Percentiles rank a stretch among this genome's conserved stretches.
Evolutionary conservation across 2,329 filamentous ascomycete genomes (phyloP).

Genomic region (Lojkania enalia): DNA sequence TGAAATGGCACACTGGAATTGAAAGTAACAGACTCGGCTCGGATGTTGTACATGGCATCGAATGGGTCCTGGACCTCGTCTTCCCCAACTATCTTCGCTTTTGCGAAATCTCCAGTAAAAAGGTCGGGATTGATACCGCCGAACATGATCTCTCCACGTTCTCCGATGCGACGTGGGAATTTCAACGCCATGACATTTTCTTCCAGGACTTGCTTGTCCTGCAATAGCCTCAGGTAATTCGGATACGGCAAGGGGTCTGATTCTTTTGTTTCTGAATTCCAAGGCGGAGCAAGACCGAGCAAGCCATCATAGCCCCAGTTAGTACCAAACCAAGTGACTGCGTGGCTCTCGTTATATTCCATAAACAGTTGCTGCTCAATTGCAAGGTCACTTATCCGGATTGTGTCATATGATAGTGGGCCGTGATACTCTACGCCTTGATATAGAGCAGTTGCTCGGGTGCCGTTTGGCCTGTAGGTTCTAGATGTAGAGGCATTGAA

Average conservation of each 20-base stretch:
- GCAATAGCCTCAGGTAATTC: background rate
- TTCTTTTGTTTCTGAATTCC: background rate
- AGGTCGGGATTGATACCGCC: slow-evolving; percentile 3
- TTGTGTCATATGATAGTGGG: background rate
- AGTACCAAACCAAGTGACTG: background rate
- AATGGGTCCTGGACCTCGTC: background rate
- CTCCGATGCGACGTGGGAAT: background rate
- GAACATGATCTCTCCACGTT: slow-evolving; percentile 5
- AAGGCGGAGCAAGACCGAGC: slow-evolving; percentile 6
- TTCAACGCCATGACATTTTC: slow-evolving; percentile 1
- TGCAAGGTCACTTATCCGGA: background rate
- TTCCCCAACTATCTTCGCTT: background rate
- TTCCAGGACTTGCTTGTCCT: background rate
- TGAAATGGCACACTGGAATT: background rate
- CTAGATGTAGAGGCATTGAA: slow-evolving; percentile 1
- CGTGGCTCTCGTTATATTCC: background rate
- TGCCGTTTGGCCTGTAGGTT: slow-evolving; percentile 1
- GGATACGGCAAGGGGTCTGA: background rate
- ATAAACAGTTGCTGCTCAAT: slow-evolving; percentile 2
- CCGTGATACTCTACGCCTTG: background rate
- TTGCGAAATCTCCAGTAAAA: slow-evolving; percentile 3
- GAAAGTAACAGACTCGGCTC: background rate
- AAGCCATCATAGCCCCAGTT: slow-evolving; percentile 4
- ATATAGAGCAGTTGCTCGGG: background rate
- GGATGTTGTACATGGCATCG: background rate